Conservation (phyloP, 257 asterid species). For the Voacanga thouarsii region DNA sequence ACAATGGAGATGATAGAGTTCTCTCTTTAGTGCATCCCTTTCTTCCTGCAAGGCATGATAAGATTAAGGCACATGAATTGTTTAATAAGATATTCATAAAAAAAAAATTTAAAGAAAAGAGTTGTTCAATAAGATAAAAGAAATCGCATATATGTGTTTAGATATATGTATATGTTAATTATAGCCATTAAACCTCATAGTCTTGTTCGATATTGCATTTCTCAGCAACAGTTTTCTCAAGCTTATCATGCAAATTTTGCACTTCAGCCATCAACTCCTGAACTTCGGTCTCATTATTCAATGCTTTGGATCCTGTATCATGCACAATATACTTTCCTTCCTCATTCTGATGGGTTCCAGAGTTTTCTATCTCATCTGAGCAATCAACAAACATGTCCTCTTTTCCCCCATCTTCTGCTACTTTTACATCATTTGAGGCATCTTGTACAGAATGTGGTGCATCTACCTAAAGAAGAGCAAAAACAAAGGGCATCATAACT, state of each 20-base stretch:
- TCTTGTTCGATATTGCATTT: conserved; percentile 44
- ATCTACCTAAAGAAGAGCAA: conserved; percentile 15
- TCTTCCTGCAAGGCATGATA: conserved; percentile 58
- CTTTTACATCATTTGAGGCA: conserved; percentile 36
- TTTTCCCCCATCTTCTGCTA: conserved; percentile 59
- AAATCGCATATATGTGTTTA: neutral
- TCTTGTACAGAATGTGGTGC: conserved; percentile 29
- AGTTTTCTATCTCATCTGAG: conserved; percentile 81
- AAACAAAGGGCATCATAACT: neutral
- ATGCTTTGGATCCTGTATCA: conserved; percentile 41
- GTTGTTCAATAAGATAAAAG: neutral
- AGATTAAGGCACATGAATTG: conserved; percentile 14
- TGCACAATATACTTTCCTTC: conserved; percentile 45
- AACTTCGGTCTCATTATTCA: conserved; percentile 43
- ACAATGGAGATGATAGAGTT: conserved; percentile 41
- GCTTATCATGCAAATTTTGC: conserved; percentile 50
- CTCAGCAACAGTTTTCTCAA: conserved; percentile 51
- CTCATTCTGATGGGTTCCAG: conserved; percentile 53
- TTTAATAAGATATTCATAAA: neutral
- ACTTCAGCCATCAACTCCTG: conserved; percentile 53
- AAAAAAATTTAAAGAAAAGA: neutral
- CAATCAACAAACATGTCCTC: conserved; percentile 96
- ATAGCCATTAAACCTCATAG: conserved; percentile 51
- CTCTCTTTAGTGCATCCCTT: conserved; percentile 38
- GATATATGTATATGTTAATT: conserved; percentile 9